phyloP scores from a whole-genome alignment of 257 asterid genomes.

The Paraleonurus japonicus region DNA sequence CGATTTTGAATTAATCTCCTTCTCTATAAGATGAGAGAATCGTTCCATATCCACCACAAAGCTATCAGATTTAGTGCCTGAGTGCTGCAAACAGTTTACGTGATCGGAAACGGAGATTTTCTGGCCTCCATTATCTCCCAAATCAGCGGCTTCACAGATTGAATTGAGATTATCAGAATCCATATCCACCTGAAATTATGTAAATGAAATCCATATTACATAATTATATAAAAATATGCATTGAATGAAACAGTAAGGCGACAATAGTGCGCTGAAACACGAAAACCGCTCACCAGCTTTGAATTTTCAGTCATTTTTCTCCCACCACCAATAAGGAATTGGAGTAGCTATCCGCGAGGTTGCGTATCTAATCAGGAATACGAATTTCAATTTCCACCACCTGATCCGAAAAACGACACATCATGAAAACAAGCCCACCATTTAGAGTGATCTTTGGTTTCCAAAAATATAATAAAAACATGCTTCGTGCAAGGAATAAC shows the following conservation, averaged over 20 bases:
- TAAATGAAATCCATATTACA: background rate
- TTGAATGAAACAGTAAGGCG: conserved; percentile 34
- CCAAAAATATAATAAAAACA: conserved; percentile 1
- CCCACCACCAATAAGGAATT: conserved; percentile 15
- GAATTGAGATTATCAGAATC: conserved; percentile 33
- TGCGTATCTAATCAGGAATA: conserved; percentile 32
- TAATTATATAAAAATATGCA: background rate
- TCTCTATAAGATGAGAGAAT: conserved; percentile 50
- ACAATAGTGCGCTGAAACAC: background rate
- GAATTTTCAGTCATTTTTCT: conserved; percentile 33
- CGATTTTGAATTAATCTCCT: conserved; percentile 50
- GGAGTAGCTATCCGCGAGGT: conserved; percentile 24
- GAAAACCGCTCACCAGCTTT: conserved; percentile 36
- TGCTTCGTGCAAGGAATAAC: background rate
- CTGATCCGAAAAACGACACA: conserved; percentile 22
- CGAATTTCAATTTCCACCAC: conserved; percentile 14
- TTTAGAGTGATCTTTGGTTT: conserved; percentile 34
- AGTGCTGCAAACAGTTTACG: conserved; percentile 30
- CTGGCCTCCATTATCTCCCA: conserved; percentile 38
- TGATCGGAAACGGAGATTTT: conserved; percentile 39
- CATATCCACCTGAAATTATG: conserved; percentile 38
- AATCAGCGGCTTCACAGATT: conserved; percentile 23
- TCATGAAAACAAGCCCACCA: conserved; percentile 26
- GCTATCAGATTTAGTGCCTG: conserved; percentile 40
- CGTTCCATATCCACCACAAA: conserved; percentile 74